Evolutionary conservation across 176 grass and related monocot genomes (phyloP).

Genomic region (Phragmites australis): DNA sequence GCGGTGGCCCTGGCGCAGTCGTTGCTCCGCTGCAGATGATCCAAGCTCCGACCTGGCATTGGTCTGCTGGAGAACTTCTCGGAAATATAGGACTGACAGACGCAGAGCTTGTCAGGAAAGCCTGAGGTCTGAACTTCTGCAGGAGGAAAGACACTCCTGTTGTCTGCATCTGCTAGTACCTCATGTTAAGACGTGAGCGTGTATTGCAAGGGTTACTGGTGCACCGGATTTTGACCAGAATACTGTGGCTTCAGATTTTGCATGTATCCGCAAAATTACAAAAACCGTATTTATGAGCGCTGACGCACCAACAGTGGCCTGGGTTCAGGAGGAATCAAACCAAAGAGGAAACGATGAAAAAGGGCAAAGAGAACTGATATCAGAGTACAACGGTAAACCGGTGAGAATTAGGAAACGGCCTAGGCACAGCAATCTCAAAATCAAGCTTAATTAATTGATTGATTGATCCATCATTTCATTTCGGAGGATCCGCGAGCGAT

Average conservation of each 20-base stretch:
- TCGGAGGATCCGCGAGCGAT: constrained; percentile 23
- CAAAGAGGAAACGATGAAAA: not conserved
- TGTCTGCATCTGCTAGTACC: not conserved
- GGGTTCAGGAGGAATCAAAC: constrained; percentile 12
- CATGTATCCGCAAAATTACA: constrained; percentile 1
- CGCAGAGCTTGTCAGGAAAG: constrained; percentile 13
- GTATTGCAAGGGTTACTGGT: not conserved
- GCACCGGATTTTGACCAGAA: constrained; percentile 33
- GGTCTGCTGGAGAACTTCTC: constrained; percentile 10
- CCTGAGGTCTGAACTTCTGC: constrained; percentile 1
- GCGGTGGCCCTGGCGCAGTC: not conserved
- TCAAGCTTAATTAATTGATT: constrained; percentile 29
- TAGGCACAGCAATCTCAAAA: not conserved
- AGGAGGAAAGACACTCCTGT: not conserved
- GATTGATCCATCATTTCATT: constrained; percentile 22
- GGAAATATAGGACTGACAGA: constrained; percentile 18
- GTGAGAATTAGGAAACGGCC: constrained; percentile 2
- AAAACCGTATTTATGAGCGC: constrained; percentile 28
- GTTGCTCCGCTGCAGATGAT: not conserved
- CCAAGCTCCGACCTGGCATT: not conserved
- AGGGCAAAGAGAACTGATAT: constrained; percentile 13
- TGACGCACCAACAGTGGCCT: constrained; percentile 16
- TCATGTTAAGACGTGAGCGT: not conserved
- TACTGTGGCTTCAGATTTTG: not conserved
- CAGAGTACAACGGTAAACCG: not conserved